Evolutionary conservation across 1,284 basidiomycete species (phyloP).

Genomic region (Peniophora sp.): DNA sequence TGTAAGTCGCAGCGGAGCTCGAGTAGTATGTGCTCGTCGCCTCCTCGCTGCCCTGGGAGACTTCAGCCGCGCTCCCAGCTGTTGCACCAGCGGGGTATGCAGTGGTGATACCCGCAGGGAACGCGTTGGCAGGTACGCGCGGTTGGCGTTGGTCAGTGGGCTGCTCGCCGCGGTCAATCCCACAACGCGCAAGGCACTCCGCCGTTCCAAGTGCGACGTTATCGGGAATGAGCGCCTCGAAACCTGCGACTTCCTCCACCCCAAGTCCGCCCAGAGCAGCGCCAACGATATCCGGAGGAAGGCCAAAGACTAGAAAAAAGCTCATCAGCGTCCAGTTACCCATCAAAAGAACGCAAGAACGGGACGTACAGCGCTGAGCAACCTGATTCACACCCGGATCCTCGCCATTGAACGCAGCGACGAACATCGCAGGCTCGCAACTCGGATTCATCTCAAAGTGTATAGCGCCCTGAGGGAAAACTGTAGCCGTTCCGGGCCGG

Average conservation of each 20-base stretch:
- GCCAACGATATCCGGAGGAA: slow-evolving; percentile 25
- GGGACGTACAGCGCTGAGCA: slow-evolving; percentile 21
- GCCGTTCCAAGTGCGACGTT: not conserved
- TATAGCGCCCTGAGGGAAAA: slow-evolving; percentile 27
- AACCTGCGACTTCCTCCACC: slow-evolving; percentile 21
- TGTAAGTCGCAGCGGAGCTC: not conserved
- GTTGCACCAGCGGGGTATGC: not conserved
- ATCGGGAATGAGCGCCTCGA: slow-evolving; percentile 13
- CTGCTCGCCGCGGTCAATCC: not conserved
- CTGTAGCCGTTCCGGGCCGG: slow-evolving; percentile 20
- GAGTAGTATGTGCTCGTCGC: too few species aligned
- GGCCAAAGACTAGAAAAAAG: slow-evolving; percentile 18
- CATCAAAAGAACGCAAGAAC: slow-evolving; percentile 15
- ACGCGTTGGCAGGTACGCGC: not conserved
- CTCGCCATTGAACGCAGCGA: slow-evolving; percentile 22
- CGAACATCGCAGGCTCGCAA: slow-evolving; percentile 13
- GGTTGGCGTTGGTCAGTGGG: not conserved
- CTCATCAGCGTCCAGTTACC: not conserved
- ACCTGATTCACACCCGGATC: slow-evolving; percentile 22
- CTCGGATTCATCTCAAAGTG: slow-evolving; percentile 27
- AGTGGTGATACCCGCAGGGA: not conserved
- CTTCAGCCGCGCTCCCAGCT: not conserved
- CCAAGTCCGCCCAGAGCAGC: slow-evolving; percentile 26
- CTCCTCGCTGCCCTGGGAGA: not conserved
- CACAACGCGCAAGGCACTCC: not conserved